Percentiles rank a stretch among this genome's conserved stretches.
These are phyloP conservation scores for Ceratonia siliqua DNA, from an alignment of 306 rosid genomes.

Conservation along the genomic window DNA sequence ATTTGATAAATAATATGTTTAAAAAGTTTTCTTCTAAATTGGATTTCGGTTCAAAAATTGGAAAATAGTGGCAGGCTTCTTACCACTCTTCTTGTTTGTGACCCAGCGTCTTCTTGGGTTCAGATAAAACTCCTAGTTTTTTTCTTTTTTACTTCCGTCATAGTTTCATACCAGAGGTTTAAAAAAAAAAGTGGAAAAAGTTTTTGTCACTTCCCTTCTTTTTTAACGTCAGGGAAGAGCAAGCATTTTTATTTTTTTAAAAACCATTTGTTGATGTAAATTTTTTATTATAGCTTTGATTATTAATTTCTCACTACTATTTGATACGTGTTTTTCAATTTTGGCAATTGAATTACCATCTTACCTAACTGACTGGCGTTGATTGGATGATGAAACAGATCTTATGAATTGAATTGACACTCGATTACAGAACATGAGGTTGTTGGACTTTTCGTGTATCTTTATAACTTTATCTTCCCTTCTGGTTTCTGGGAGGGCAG, in stretches of 20 bases:
- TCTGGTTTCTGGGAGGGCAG: conserved; percentile 55
- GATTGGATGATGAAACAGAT: conserved; percentile 35
- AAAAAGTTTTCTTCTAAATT: background rate
- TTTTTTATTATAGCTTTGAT: background rate
- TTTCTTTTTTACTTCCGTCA: background rate
- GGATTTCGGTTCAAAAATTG: background rate
- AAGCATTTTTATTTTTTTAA: background rate
- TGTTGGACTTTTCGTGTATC: conserved; percentile 35
- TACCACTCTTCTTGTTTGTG: background rate
- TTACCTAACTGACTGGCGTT: conserved; percentile 14
- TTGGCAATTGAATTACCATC: background rate
- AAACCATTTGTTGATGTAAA: background rate
- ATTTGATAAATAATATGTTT: background rate
- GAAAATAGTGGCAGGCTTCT: background rate
- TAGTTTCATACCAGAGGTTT: background rate
- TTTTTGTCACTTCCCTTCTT: background rate
- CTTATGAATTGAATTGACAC: conserved; percentile 34
- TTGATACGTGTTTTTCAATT: background rate
- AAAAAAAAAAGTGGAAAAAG: background rate
- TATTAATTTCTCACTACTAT: background rate
- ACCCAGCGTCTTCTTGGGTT: background rate
- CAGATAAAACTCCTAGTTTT: background rate
- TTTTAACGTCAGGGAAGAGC: background rate
- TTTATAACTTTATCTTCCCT: conserved; percentile 44
- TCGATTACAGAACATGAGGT: conserved; percentile 54